Conservation (phyloP, 192 early-diverging fungal genomes). For the Backusella mclennaniae region DNA sequence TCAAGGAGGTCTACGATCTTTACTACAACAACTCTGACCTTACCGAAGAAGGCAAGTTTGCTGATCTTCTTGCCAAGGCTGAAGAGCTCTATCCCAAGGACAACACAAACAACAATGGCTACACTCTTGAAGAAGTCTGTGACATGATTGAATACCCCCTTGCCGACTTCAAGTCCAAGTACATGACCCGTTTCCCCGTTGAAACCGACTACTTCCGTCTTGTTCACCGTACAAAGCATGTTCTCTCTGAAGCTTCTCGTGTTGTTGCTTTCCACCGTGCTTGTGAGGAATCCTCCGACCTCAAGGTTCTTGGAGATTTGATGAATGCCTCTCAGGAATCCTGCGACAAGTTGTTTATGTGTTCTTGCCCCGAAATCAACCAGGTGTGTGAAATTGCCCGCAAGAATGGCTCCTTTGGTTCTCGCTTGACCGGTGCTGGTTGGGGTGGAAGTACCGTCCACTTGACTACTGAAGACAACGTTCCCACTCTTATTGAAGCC, state of each 20-base stretch:
- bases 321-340: constrained; percentile 89
- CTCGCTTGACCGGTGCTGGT: constrained; percentile 90
- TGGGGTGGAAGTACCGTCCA: constrained; percentile 89
- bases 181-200: constrained; percentile 43
- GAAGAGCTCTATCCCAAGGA: constrained; percentile 36
- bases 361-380: constrained; percentile 82
- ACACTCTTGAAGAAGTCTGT: constrained; percentile 40
- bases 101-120: constrained; percentile 39
- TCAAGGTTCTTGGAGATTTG: constrained; percentile 67
- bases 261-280: constrained; percentile 70
- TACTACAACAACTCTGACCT: constrained; percentile 40
- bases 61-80: constrained; percentile 26
- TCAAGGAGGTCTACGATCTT: constrained; percentile 45
- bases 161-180: constrained; percentile 36
- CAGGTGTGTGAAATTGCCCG: constrained; percentile 66
- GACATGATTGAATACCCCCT: constrained; percentile 32
- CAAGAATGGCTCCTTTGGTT: constrained; percentile 71
- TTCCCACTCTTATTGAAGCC: constrained; percentile 57
- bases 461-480: constrained; percentile 62
- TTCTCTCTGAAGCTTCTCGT: constrained; percentile 75
- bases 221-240: constrained; percentile 79
- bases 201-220: constrained; percentile 66
- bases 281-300: constrained; percentile 44
- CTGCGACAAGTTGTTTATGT: constrained; percentile 82
- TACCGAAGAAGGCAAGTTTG: constrained; percentile 20